These are phyloP conservation scores for Diaporthe helianthi DNA, from an alignment of 2,329 filamentous ascomycete species.

Conservation along the genomic window DNA sequence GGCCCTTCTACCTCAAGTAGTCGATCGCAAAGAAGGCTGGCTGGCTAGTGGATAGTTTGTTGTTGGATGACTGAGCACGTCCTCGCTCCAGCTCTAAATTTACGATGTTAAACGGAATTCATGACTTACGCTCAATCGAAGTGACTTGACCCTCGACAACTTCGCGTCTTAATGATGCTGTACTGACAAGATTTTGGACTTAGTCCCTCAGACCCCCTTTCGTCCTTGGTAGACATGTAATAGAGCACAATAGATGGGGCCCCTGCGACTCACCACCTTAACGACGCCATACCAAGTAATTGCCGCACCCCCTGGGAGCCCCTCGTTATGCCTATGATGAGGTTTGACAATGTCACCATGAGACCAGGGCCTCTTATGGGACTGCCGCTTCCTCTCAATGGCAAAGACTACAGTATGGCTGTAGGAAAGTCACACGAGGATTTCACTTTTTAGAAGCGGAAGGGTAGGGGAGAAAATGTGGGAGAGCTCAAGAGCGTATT, in stretches of 20 bases:
- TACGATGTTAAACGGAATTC: neutral
- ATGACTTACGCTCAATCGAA: neutral
- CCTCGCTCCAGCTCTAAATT: neutral
- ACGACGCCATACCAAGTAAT: too few species aligned
- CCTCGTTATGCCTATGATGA: too few species aligned
- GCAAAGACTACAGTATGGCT: neutral
- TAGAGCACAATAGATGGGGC: too few species aligned
- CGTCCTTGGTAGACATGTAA: too few species aligned
- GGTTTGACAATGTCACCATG: neutral
- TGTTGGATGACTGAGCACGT: neutral
- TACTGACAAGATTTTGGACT: neutral
- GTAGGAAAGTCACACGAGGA: neutral
- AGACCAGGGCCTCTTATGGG: neutral
- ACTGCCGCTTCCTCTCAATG: neutral
- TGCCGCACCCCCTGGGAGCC: too few species aligned
- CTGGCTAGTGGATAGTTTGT: neutral
- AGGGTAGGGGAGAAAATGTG: neutral
- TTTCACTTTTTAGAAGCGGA: neutral
- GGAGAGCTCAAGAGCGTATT: neutral
- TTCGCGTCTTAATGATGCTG: neutral
- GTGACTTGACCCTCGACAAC: neutral
- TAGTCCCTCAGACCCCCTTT: neutral
- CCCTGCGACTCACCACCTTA: too few species aligned
- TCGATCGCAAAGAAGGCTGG: neutral
- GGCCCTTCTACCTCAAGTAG: neutral